Base-by-base conservation (phyloP, 176 grass and related monocot species). In the Eragrostis nindensis region DNA sequence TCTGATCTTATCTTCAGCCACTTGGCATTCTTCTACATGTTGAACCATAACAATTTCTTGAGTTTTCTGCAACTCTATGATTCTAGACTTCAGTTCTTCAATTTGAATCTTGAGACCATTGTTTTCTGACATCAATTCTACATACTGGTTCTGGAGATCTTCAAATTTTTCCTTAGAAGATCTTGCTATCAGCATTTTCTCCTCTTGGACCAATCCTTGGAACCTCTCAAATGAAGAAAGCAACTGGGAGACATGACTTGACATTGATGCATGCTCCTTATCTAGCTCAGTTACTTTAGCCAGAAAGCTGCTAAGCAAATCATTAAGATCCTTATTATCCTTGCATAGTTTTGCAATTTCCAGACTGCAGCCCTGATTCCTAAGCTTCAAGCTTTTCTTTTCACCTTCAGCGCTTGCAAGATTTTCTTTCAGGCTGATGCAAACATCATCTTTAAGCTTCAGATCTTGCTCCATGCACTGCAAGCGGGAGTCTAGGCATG, bases 1-100 rank as follows among this genome's bases (percentile, higher is more conserved):
- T 85, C 84, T 89, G 62, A 92, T 85, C 68, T 89, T 92, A 80
- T 92, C 90, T 92, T 98, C 95, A 87, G 80, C 70, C 32, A 91
- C 50, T 50, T 78, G 92, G 41, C 95, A 94, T 86, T 94, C 92
- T 80, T 98, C 92, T 77, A 85, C 94, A 92, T 92, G 89, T 80
- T 97, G 89, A 69, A 97, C 94, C 91, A 97, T 91, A 84, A 89
- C 72, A 70, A 94, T 80, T 83, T 97, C 91, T 71, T 97, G 91
- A 74, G 82, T 84, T 88, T 92, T 97, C 80, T 92, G 89, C 75
- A 97, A 71, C 56, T 97, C 94, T 66, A 67, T 67, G 68, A 91
- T 89, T 91, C 81, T 89, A 71, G 78, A 61, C 56, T 97, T 87
- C 71, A 94, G 54, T 56, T 89, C 82, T 73, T 92, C 76, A 59